phyloP scores from a whole-genome alignment of 2,329 filamentous ascomycete genomes.

The Endocalyx cinctus region DNA sequence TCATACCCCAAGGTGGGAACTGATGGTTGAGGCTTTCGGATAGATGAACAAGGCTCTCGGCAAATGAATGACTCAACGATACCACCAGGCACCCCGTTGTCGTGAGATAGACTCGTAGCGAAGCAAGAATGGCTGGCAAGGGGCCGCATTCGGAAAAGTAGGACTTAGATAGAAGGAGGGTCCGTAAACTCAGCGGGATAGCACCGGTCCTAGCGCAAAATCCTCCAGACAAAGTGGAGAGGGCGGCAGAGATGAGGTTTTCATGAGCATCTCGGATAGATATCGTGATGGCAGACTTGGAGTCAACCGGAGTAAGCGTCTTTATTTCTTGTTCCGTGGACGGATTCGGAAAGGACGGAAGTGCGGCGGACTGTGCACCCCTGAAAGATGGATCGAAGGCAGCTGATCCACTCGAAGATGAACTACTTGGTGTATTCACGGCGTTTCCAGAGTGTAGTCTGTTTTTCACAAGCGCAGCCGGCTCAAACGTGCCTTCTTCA shows the following conservation, averaged over 20 bases:
- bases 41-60: slow-evolving; percentile 42
- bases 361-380: slow-evolving; percentile 23
- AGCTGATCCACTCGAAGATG: slow-evolving; percentile 36
- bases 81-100: slow-evolving; percentile 51
- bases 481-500: slow-evolving; percentile 50
- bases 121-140: slow-evolving; percentile 38
- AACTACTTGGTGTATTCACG: slow-evolving; percentile 41
- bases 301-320: slow-evolving; percentile 22
- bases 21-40: slow-evolving; percentile 38
- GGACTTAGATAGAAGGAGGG: slow-evolving; percentile 40
- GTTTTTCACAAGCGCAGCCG: slow-evolving; percentile 42
- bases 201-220: slow-evolving; percentile 47
- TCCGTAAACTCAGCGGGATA: slow-evolving; percentile 49
- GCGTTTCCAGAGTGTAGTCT: slow-evolving; percentile 34
- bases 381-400: slow-evolving; percentile 33
- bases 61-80: slow-evolving; percentile 42
- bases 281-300: slow-evolving; percentile 29
- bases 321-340: slow-evolving; percentile 28
- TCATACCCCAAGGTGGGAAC: slow-evolving; percentile 35
- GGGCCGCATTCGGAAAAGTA: slow-evolving; percentile 25
- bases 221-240: slow-evolving; percentile 44
- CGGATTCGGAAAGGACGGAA: slow-evolving; percentile 18
- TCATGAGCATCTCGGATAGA: slow-evolving; percentile 46
- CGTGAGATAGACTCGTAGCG: slow-evolving; percentile 50
- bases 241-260: slow-evolving; percentile 48